phyloP scores from a whole-genome alignment of 1,284 basidiomycete genomes.

The Boletus smithii region DNA sequence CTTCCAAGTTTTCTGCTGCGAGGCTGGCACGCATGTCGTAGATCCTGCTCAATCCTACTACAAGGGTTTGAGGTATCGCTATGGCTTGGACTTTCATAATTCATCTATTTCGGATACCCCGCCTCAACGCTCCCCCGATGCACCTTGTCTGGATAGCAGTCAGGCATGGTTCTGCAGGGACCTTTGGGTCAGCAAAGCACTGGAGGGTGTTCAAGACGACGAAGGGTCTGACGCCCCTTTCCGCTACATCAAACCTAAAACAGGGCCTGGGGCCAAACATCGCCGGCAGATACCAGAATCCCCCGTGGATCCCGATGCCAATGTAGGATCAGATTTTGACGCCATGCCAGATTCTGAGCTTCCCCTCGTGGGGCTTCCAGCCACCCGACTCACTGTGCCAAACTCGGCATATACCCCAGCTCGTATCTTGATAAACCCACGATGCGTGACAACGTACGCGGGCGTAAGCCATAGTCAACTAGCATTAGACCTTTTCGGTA shows the following conservation, averaged over 20 bases:
- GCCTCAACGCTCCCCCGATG: slow-evolving; percentile 66
- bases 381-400: slow-evolving; percentile 62
- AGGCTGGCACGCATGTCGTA: slow-evolving; percentile 91
- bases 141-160: slow-evolving; percentile 85
- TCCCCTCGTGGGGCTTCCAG: slow-evolving; percentile 40
- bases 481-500: slow-evolving; percentile 85
- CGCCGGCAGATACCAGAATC: slow-evolving; percentile 33
- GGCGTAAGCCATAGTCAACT: slow-evolving; percentile 92
- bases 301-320: slow-evolving; percentile 63
- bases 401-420: slow-evolving; percentile 86
- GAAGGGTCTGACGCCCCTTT: slow-evolving; percentile 38
- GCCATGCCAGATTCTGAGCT: slow-evolving; percentile 74
- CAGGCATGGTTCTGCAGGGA: slow-evolving; percentile 97
- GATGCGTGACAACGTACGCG: slow-evolving; percentile 94
- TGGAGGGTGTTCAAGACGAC: slow-evolving; percentile 62
- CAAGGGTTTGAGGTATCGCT: slow-evolving; percentile 77
- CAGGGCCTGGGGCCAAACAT: slow-evolving; percentile 28
- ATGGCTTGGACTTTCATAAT: slow-evolving; percentile 78
- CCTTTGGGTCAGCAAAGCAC: slow-evolving; percentile 83
- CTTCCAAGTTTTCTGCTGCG: slow-evolving; percentile 96
- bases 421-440: slow-evolving; percentile 88
- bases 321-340: slow-evolving; percentile 85
- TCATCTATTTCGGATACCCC: slow-evolving; percentile 58
- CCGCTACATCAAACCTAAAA: slow-evolving; percentile 34
- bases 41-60: slow-evolving; percentile 94